Evolutionary conservation across 306 rosid species (phyloP), one percentile per base, ranked within the genome.

Genomic region (Leucaena leucocephala): DNA sequence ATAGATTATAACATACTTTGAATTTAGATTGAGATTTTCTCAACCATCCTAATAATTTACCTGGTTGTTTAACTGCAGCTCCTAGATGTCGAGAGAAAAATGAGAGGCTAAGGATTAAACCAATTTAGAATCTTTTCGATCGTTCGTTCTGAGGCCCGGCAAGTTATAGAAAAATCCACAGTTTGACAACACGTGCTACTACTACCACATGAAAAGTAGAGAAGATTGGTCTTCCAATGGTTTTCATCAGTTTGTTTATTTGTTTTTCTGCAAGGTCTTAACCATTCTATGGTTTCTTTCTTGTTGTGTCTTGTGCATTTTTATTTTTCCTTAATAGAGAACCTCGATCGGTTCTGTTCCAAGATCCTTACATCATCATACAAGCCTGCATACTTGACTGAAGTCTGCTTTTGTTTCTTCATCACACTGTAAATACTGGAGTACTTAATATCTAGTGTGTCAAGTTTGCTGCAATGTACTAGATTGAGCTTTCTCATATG

Each of bases 81-180:
- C 86, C 94, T 65, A 83, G 87, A 79, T 81, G 65, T 85, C 92
- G 88, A 82, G 89, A 85, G 67, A 86, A 84, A 78, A 83, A 77
- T 66, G 92, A 85, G 77, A 85, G 82, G 82, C 87, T 67, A 74
- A 84, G 88, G 80, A 83, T 50, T 81, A 90, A 71, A 68, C 89
- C 89, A 39, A 85, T 86, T 57, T 88, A 80, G 80, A 78, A 44
- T 14, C 27, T 35, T 11, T 70, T 67, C 45, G 55, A 33, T 71
- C 40, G 52, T 78, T 76, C 78, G 52, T 78, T 73, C 78, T 22
- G 17, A 68, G 38, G 72, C 63, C 78, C 59, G 54, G 65, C 77
- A 71, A 79, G 71, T 76, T 74, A 85, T 78, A 75, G 84, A 78
- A 81, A 82, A 52, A 36, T 68, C 74, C 64, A 83, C 82, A 72